Conservation (phyloP, 768 basidiomycete species). For the Boletus rufocinnamomeus region DNA sequence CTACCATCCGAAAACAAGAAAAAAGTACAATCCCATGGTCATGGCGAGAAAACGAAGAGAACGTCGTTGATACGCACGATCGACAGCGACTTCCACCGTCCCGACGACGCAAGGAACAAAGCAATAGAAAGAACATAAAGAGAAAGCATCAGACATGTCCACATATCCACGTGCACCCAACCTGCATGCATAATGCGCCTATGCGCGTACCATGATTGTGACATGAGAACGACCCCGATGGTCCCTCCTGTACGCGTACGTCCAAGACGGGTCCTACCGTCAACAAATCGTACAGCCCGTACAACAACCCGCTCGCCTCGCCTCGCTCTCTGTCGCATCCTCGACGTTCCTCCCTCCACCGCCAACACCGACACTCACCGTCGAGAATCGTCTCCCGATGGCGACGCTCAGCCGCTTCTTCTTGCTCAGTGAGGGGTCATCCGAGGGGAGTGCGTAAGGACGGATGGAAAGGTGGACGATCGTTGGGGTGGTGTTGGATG, state of each 20-base stretch:
- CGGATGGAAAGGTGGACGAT: slow-evolving; percentile 79
- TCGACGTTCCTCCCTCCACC: slow-evolving; percentile 5
- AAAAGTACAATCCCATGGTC: slow-evolving; percentile 1
- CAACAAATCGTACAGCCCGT: slow-evolving; percentile 43
- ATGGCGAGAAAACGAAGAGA: neutral
- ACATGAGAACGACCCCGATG: neutral
- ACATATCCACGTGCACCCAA: slow-evolving; percentile 1
- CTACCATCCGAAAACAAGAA: neutral
- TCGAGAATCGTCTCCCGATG: slow-evolving; percentile 28
- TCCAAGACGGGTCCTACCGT: neutral
- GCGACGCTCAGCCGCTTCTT: slow-evolving; percentile 42
- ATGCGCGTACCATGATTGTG: neutral
- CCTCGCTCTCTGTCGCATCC: slow-evolving; percentile 17
- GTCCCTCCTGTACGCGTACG: neutral
- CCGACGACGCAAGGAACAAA: slow-evolving; percentile 1
- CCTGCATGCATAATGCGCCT: neutral
- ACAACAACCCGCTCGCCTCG: slow-evolving; percentile 36
- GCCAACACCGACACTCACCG: slow-evolving; percentile 1
- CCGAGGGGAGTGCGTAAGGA: slow-evolving; percentile 51
- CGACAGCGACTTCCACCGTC: neutral
- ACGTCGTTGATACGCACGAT: neutral
- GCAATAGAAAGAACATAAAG: neutral
- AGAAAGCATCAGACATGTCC: neutral
- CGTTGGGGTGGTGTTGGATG: slow-evolving; percentile 45
- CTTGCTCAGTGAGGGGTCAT: slow-evolving; percentile 57